Conservation (phyloP, 148 eudicot genomes). For the Spergularia marina region DNA sequence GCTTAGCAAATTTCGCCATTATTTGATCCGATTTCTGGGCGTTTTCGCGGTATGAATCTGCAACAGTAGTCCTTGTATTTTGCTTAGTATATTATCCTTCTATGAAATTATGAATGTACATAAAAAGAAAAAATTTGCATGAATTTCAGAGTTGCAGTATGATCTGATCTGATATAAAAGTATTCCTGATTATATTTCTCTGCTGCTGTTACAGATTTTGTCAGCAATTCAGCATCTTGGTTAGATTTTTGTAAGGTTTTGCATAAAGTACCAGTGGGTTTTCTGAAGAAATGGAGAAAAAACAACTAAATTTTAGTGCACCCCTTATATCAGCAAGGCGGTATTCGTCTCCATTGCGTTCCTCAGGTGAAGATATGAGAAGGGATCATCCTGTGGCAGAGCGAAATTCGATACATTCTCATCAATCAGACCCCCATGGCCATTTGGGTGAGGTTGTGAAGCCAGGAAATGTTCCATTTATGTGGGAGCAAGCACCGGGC, state of each 20-base stretch:
- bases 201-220: constrained; percentile 17
- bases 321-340: constrained; percentile 51
- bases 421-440: constrained; percentile 25
- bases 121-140: too few species aligned
- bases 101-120: too few species aligned
- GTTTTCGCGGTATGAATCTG: background rate
- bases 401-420: constrained; percentile 6
- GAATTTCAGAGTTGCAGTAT: too few species aligned
- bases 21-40: background rate
- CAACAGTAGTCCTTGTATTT: background rate
- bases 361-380: constrained; percentile 28
- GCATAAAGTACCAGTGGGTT: constrained; percentile 2
- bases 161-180: background rate
- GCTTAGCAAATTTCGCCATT: background rate
- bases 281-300: constrained; percentile 35
- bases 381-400: constrained; percentile 16
- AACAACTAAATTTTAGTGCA: constrained; percentile 42
- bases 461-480: constrained; percentile 42
- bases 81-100: background rate
- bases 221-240: constrained; percentile 5
- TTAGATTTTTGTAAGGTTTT: background rate
- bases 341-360: constrained; percentile 44
- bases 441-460: constrained; percentile 37
- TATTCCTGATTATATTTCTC: constrained; percentile 15
- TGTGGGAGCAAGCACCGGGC: constrained; percentile 48